Evolutionary conservation across 116 monocot genomes (phyloP), one percentile per base, ranked within the genome.

Genomic region (Iris pallida): DNA sequence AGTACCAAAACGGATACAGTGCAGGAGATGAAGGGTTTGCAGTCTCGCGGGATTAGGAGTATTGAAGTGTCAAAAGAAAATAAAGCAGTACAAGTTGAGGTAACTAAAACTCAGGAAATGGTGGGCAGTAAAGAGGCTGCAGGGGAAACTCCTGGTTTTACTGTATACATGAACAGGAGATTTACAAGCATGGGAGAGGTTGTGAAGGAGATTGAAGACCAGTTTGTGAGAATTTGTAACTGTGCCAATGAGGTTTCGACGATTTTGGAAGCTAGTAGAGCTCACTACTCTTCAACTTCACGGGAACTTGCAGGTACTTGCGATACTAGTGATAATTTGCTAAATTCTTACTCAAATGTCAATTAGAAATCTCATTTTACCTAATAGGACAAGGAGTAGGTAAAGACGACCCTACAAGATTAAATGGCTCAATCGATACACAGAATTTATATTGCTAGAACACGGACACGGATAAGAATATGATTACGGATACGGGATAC

Each of bases 61-160:
- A 48, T 77, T 51, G 70, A 80, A 73, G 73, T 70, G 30, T 72
- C 79, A 49, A 74, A 76, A 56, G 42, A 54, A 44, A 45, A n/a
- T 18, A 81, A 79, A n/a, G 80, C 57, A 15, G 66, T 79, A 9
- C 79, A 81, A 16, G 56, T 82, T 10, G 80, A 89, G 63, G 70
- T 80, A 8, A 68, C 64, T 46, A 59, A 43, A 81, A 78, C 49
- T 70, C 70, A 78, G 61, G 72, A 81, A 16, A 71, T 71, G 19
- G 73, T 73, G 2, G 72, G 61, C 58, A 82, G 73, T 53, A 71
- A 45, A 61, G 30, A 1, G 30, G 66, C 67, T 19, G 74, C 43
- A 73, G 82, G 85, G 71, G 73, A 79, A 64, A 86, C 85, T 4
- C 90, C 93, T 4, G 98, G 92, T 49, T 98, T 93, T 61, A 98